Percentiles rank a stretch among this genome's conserved stretches.
phyloP scores from a whole-genome alignment of 345 rosid genomes.

The Abelmoschus esculentus region DNA sequence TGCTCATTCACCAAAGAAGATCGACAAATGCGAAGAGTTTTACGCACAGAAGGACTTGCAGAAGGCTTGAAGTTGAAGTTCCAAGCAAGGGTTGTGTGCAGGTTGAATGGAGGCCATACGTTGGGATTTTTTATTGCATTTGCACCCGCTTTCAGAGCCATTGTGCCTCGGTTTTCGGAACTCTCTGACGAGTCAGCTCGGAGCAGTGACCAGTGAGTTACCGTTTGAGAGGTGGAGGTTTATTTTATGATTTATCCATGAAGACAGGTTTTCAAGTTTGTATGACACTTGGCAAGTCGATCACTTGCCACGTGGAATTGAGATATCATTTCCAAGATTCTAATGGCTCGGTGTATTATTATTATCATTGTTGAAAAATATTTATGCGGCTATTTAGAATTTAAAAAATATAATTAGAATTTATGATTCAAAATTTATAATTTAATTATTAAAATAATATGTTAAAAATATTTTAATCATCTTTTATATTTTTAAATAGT shows the following conservation, averaged over 20 bases:
- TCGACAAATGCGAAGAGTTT: conserved; percentile 11
- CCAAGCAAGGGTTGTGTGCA: not conserved
- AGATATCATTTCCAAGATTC: not conserved
- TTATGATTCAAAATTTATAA: no score
- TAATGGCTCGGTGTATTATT: not conserved
- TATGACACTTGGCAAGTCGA: not conserved
- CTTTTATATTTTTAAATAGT: no score
- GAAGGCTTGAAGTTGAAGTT: not conserved
- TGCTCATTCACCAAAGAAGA: conserved; percentile 27
- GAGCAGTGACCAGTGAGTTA: no score
- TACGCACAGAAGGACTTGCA: not conserved
- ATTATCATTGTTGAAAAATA: no score
- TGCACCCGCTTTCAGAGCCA: conserved; percentile 3
- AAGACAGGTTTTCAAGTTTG: not conserved
- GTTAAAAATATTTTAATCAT: no score
- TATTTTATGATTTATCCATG: not conserved
- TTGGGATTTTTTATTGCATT: conserved; percentile 1
- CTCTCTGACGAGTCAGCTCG: not conserved
- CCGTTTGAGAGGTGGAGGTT: not conserved
- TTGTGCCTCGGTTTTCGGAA: not conserved
- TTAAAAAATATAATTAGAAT: no score
- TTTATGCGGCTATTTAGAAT: no score
- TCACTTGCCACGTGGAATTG: not conserved
- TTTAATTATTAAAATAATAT: no score
- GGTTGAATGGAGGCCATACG: not conserved